These are phyloP conservation scores for Linum lewisii DNA, from an alignment of 345 rosid species.

Conservation along the genomic window DNA sequence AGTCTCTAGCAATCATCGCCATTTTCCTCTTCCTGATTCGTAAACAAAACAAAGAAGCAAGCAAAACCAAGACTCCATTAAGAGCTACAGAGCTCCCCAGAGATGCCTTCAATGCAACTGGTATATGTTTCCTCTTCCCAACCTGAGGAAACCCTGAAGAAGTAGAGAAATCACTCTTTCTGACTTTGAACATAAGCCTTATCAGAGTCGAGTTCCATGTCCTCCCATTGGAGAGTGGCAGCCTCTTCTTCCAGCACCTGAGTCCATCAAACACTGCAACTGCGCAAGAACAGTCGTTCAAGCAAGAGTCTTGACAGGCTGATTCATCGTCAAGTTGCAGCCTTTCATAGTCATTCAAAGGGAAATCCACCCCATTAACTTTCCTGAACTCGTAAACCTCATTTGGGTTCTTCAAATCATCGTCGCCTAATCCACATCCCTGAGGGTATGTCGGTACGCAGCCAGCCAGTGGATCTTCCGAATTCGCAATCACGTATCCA, in stretches of 20 bases:
- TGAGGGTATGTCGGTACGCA: slow-evolving; percentile 15
- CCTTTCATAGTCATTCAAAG: slow-evolving; percentile 11
- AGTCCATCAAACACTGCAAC: slow-evolving; percentile 5
- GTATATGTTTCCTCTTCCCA: not conserved
- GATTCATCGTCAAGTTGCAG: not conserved
- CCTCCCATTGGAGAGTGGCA: slow-evolving; percentile 18
- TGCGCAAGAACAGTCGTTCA: slow-evolving; percentile 10
- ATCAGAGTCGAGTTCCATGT: not conserved
- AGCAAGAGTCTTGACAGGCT: slow-evolving; percentile 10
- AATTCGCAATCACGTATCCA: not conserved
- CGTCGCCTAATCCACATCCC: slow-evolving; percentile 10
- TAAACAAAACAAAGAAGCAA: not conserved
- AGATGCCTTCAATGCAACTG: not conserved
- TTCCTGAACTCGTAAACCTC: slow-evolving; percentile 3
- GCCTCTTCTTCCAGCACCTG: slow-evolving; percentile 14
- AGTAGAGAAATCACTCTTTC: slow-evolving; percentile 7
- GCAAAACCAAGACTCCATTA: not conserved
- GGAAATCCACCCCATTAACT: not conserved
- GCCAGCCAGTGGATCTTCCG: slow-evolving; percentile 1
- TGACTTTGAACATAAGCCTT: slow-evolving; percentile 11
- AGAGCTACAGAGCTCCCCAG: not conserved
- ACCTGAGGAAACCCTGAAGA: not conserved
- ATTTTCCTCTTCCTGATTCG: not conserved
- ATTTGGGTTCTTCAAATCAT: not conserved
- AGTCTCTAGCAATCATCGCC: not conserved